Evolutionary conservation across 129 eudicot genomes (phyloP).

Genomic region (sunflower (Helianthus annuus)): DNA sequence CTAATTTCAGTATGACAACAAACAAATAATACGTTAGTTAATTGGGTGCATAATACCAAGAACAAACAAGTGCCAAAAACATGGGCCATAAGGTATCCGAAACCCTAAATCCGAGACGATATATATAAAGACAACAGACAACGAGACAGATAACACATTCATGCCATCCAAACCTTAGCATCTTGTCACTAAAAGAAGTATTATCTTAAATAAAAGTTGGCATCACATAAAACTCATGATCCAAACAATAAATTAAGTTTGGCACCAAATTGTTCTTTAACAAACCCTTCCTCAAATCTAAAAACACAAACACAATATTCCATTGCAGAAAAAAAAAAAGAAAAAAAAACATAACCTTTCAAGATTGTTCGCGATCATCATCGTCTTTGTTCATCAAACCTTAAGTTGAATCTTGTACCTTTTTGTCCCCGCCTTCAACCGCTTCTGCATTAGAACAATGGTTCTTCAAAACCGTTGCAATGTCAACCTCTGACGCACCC

Average conservation of each 20-base stretch:
- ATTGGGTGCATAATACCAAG: too few relatives aligned
- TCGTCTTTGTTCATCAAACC: conserved; percentile 30
- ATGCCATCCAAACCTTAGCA: neutral
- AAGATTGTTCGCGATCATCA: conserved; percentile 26
- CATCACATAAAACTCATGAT: conserved; percentile 36
- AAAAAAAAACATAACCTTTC: conserved; percentile 17
- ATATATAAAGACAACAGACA: too few relatives aligned
- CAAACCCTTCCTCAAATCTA: conserved; percentile 35
- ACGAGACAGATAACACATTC: too few relatives aligned
- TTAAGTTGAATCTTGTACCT: conserved; percentile 29
- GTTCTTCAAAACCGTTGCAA: conserved; percentile 75
- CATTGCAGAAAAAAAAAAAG: conserved; percentile 1
- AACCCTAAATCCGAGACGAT: too few relatives aligned
- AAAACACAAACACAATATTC: conserved; percentile 26
- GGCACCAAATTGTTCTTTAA: conserved; percentile 28
- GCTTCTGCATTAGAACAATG: conserved; percentile 77
- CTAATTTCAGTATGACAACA: too few relatives aligned
- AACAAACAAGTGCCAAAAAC: too few relatives aligned
- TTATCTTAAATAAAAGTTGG: conserved; percentile 19
- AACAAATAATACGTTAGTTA: too few relatives aligned
- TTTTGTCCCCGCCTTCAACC: conserved; percentile 45
- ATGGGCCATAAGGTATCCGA: too few relatives aligned
- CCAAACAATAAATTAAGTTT: conserved; percentile 32
- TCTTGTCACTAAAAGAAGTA: conserved; percentile 13
- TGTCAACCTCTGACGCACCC: conserved; percentile 91